These are phyloP conservation scores for Populus hybrid DNA, from an alignment of 441 rosid species.

Conservation along the genomic window DNA sequence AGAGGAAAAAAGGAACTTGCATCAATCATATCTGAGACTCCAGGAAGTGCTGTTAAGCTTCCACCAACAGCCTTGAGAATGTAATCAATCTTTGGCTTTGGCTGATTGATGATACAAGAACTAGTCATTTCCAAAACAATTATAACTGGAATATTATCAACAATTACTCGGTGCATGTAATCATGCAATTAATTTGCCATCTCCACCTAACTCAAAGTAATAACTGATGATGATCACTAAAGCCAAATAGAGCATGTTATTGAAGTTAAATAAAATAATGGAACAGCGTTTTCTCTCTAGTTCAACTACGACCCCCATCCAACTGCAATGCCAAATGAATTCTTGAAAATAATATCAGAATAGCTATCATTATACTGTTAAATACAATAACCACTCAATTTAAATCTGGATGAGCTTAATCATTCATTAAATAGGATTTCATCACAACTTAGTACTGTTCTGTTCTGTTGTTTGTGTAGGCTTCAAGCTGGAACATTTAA, in stretches of 20 bases:
- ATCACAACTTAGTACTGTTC: neutral
- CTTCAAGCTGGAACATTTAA: neutral
- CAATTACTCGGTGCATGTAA: neutral
- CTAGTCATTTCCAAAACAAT: conserved; percentile 25
- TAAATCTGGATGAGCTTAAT: neutral
- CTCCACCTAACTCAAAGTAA: neutral
- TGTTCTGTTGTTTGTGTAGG: neutral
- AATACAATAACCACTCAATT: neutral
- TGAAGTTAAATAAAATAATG: neutral
- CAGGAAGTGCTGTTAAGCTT: conserved; percentile 94
- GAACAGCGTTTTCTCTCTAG: neutral
- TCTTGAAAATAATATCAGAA: neutral
- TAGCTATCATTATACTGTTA: neutral
- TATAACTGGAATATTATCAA: neutral
- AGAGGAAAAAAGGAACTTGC: conserved; percentile 41
- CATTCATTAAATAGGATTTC: neutral
- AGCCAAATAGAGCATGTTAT: neutral
- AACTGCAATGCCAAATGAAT: neutral
- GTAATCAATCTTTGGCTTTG: conserved; percentile 90
- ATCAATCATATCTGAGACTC: conserved; percentile 92
- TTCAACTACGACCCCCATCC: neutral
- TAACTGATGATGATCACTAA: neutral
- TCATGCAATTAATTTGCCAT: neutral
- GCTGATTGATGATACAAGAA: conserved; percentile 46
- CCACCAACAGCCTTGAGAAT: conserved; percentile 96